A percentile compares a stretch with the other conserved stretches of the same genome.
phyloP scores from a whole-genome alignment of 2,329 filamentous ascomycete genomes.

The Calonectria montana region DNA sequence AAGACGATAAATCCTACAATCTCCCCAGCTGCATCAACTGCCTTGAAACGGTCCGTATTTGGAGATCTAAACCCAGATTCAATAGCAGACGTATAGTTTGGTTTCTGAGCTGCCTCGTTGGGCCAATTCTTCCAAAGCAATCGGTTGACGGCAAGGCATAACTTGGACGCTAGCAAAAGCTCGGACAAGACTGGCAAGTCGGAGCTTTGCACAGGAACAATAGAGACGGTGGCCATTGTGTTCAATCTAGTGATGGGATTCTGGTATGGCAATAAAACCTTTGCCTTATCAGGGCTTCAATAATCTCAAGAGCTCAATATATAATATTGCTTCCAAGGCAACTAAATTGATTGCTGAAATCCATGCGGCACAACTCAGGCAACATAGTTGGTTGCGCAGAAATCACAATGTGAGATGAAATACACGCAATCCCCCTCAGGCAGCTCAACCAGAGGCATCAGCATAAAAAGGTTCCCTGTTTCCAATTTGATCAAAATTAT shows the following conservation, averaged over 20 bases:
- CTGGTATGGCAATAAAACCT: not conserved
- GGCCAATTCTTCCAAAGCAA: conserved; percentile 23
- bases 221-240: not conserved
- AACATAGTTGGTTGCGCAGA: no score
- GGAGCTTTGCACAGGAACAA: not conserved
- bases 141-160: conserved; percentile 18
- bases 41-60: not conserved
- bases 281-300: no score
- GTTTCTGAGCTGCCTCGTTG: conserved; percentile 10
- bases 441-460: no score
- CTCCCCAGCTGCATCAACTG: conserved; percentile 12
- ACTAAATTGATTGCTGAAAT: not conserved
- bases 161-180: conserved; percentile 13
- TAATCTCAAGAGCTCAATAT: not conserved
- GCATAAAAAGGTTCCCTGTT: no score
- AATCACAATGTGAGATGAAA: no score
- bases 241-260: not conserved
- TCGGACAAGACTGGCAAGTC: conserved; percentile 8
- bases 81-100: not conserved
- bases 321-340: not conserved
- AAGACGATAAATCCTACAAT: conserved; percentile 21
- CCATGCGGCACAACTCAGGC: not conserved
- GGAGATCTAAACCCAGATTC: not conserved
- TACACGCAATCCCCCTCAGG: no score
- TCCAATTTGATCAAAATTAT: not conserved